These are phyloP conservation scores for Ceratonia siliqua DNA, from an alignment of 306 rosid species.

Conservation along the genomic window DNA sequence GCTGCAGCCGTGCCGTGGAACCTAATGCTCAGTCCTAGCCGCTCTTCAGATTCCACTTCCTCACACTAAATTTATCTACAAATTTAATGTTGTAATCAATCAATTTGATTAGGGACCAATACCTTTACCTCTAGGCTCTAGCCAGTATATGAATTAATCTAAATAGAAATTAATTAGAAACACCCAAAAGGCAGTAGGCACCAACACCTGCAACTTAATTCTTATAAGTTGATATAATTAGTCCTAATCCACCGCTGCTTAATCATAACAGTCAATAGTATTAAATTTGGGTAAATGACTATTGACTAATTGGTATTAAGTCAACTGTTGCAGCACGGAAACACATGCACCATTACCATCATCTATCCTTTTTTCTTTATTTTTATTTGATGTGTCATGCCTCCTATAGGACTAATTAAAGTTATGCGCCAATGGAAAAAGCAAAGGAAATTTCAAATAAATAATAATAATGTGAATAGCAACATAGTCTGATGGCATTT, in stretches of 20 bases:
- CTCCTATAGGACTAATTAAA: constrained; percentile 24
- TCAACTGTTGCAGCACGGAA: constrained; percentile 46
- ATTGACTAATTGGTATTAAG: constrained; percentile 17
- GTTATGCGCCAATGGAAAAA: constrained; percentile 21
- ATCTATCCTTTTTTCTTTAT: not conserved
- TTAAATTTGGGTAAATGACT: constrained; percentile 4
- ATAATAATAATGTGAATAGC: constrained; percentile 30
- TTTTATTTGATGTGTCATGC: not conserved
- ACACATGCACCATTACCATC: constrained; percentile 33
- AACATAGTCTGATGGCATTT: constrained; percentile 40
- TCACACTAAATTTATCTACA: not conserved
- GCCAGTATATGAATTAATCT: no score
- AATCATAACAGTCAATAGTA: not conserved
- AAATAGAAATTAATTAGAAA: no score
- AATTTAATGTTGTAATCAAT: not conserved
- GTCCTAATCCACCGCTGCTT: not conserved
- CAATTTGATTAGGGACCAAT: not conserved
- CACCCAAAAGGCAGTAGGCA: no score
- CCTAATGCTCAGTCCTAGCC: no score
- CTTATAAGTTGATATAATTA: not conserved
- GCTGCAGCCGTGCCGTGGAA: no score
- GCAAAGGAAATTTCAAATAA: constrained; percentile 22
- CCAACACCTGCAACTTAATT: no score
- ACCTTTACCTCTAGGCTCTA: no score
- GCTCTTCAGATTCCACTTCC: no score